These are phyloP conservation scores for Coemansia sp. DNA, from an alignment of 192 early-diverging fungal species.

Conservation along the genomic window DNA sequence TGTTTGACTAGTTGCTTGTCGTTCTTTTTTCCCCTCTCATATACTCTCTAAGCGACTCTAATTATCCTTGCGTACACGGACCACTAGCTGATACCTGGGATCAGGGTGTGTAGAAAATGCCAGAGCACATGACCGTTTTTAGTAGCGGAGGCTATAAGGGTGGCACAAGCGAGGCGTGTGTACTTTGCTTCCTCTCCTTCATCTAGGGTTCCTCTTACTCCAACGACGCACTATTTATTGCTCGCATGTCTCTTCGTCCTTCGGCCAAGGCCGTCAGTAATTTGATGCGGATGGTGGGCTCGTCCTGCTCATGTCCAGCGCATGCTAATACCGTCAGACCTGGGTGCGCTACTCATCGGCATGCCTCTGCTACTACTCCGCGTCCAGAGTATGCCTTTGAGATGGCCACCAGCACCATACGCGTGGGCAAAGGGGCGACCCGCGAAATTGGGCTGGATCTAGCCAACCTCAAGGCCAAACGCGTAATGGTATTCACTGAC, in stretches of 20 bases:
- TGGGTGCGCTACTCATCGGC: slow-evolving; percentile 13
- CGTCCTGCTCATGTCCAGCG: slow-evolving; percentile 50
- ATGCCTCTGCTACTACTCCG: slow-evolving; percentile 23
- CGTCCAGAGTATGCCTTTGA: slow-evolving; percentile 71
- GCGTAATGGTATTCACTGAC: slow-evolving; percentile 85
- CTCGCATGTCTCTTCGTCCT: slow-evolving; percentile 9
- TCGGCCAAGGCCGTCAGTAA: slow-evolving; percentile 43
- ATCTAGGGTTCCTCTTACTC: not conserved
- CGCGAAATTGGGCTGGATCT: slow-evolving; percentile 83
- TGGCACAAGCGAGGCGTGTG: not conserved
- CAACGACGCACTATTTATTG: not conserved
- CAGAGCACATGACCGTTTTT: too few species aligned
- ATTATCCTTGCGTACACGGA: not conserved
- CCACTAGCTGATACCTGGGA: too few species aligned
- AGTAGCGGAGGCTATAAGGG: too few species aligned
- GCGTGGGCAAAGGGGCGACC: slow-evolving; percentile 82
- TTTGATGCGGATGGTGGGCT: slow-evolving; percentile 54
- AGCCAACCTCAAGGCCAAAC: slow-evolving; percentile 73
- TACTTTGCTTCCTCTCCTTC: not conserved
- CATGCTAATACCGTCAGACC: slow-evolving; percentile 35
- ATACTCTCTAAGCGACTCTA: not conserved
- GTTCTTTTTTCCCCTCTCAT: not conserved
- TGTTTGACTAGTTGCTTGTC: not conserved
- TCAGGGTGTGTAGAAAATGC: too few species aligned
- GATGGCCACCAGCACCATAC: slow-evolving; percentile 87